A percentile compares a stretch with the other conserved stretches of the same genome.
These are phyloP conservation scores for Echeveria elegans DNA, from an alignment of 164 flowering plant genomes.

Conservation along the genomic window DNA sequence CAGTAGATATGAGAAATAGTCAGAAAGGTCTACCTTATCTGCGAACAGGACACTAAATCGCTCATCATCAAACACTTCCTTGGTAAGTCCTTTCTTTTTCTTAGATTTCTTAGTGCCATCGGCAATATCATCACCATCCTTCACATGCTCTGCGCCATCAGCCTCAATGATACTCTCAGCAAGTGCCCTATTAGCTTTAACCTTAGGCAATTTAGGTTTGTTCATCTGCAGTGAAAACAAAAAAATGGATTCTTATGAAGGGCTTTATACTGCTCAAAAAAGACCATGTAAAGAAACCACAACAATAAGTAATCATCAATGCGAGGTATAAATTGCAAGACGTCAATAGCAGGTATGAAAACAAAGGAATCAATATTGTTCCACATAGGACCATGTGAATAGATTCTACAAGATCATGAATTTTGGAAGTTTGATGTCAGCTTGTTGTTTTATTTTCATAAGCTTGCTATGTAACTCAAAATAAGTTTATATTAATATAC, in stretches of 20 bases:
- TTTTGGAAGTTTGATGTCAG: neutral
- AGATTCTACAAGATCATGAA: neutral
- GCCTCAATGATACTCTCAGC: slow-evolving; percentile 46
- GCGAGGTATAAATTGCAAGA: neutral
- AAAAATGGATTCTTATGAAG: neutral
- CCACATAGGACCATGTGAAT: neutral
- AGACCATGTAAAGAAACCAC: neutral
- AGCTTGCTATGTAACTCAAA: no score
- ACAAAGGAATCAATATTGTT: neutral
- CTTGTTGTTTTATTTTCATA: no score
- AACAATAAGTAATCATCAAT: neutral
- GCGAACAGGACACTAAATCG: slow-evolving; percentile 58
- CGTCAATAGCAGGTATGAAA: neutral
- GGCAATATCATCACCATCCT: slow-evolving; percentile 24
- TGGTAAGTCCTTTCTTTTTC: slow-evolving; percentile 63
- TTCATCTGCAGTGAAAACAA: slow-evolving; percentile 31
- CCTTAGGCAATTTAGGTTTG: slow-evolving; percentile 65
- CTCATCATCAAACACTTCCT: slow-evolving; percentile 55
- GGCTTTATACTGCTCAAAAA: neutral
- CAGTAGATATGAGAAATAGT: neutral
- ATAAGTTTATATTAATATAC: no score
- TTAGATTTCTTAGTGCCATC: slow-evolving; percentile 44
- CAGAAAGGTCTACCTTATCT: slow-evolving; percentile 18
- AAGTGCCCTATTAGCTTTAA: slow-evolving; percentile 67
- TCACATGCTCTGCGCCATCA: slow-evolving; percentile 58